Conservation (phyloP, 768 basidiomycete species). For the Scleroderma citrinum region DNA sequence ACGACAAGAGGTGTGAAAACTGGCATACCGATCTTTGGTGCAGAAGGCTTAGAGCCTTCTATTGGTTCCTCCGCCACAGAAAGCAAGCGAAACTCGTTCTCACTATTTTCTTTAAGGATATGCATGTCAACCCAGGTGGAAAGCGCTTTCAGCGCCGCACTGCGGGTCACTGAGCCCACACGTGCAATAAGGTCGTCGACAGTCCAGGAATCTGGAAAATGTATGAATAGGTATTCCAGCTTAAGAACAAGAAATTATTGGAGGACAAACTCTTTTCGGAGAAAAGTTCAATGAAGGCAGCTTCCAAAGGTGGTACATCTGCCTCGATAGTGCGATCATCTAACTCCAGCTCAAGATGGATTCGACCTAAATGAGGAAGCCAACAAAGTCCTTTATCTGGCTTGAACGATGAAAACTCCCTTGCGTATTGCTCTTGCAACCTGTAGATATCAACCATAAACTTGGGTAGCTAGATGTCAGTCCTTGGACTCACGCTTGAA, state of each 20-base stretch:
- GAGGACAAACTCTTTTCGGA: conserved; percentile 50
- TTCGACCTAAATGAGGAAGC: conserved; percentile 84
- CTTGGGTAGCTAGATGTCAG: neutral
- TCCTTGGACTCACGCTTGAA: conserved; percentile 53
- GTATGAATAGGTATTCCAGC: neutral
- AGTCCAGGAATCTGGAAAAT: conserved; percentile 56
- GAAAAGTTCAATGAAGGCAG: conserved; percentile 85
- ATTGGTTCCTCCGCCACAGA: conserved; percentile 52
- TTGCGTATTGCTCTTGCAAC: conserved; percentile 69
- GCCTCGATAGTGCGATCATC: conserved; percentile 71
- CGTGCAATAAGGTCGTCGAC: conserved; percentile 59
- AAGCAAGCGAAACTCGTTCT: conserved; percentile 57
- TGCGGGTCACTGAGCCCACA: conserved; percentile 61
- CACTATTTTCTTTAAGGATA: conserved; percentile 64
- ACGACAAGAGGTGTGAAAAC: neutral
- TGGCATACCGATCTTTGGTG: conserved; percentile 21
- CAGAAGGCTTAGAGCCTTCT: conserved; percentile 16
- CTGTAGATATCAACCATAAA: conserved; percentile 31
- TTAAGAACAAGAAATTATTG: neutral
- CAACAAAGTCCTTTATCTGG: conserved; percentile 89
- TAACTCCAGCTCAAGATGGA: conserved; percentile 74
- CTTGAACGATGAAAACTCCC: conserved; percentile 76
- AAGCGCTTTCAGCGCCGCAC: conserved; percentile 65
- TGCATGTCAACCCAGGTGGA: conserved; percentile 81
- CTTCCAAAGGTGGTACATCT: conserved; percentile 84